Evolutionary conservation across 805 yeast genomes (phyloP), one percentile per base, ranked within the genome.

Genomic region (Yarrowia sp.): DNA sequence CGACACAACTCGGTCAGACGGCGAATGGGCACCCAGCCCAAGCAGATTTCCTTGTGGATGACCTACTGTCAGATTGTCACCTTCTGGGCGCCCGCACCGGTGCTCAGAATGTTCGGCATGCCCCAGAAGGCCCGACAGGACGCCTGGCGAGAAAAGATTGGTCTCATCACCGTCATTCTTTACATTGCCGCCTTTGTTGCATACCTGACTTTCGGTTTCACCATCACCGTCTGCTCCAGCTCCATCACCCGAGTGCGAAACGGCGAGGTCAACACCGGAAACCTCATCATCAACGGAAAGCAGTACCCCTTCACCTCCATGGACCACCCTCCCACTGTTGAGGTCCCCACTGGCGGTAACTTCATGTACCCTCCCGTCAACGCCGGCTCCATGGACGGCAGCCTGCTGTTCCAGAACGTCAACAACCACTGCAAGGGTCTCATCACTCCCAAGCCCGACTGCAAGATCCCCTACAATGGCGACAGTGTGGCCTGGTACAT

Each of bases 81-180:
- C 0, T 90, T 90, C 72, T 93, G 97, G 94, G 96, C 96, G 2
- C 96, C 97, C 1, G 82, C 87, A 2, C 86, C 91, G 0, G 65
- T 90, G 32, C 74, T 91, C 68, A 76, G 76, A 44, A 72, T 88
- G 44, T 87, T 84, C 73, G 98, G 98, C 2, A 80, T 93, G 81
- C 81, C 81, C 32, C 84, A 87, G 19, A 83, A 84, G 67, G 92
- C 85, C 44, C 83, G 96, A 64, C 97, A 92, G 71, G 84, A 84
- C 78, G 98, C 98, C 0, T 94, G 99, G 99, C 82, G 99, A 70
- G 99, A 94, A 70, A 93, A 93, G 71, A 87, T 92, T 61, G 98
- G 90, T 1, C 78, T 94, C 44, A 78, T 93, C 44, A 80, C 94
- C 0, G 79, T 91, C 61, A 91, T 93, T 68, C 66, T 87, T 18